Evolutionary conservation across 768 basidiomycete species (phyloP), one percentile per base, ranked within the genome.

Genomic region (Phanerochaete sordida): DNA sequence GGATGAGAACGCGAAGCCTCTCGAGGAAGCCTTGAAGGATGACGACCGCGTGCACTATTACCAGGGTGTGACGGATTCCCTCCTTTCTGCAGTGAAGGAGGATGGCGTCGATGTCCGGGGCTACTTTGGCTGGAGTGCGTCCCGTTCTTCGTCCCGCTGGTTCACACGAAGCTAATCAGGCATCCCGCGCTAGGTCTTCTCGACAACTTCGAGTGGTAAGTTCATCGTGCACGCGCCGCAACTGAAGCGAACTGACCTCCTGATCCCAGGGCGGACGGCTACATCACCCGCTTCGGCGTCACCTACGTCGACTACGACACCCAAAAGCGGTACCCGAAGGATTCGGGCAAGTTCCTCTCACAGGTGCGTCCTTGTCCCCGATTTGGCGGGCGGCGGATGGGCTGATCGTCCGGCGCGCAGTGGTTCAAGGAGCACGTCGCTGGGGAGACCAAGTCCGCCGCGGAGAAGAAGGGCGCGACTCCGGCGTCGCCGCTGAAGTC

Each of bases 301-400:
- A 88, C 85, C 24, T 87, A 88, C 65, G 85, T 90, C 54, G 84
- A 89, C 73, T 88, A 85, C 70, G 73, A 80, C 57, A 88, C 86
- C 3, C 87, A 85, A 72, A 77, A 84, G 72, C 77, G 87, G 21
- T 81, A 79, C 66, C 85, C 86, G 16, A 88, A 89, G 66, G 81
- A 80, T 16, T 86, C 83, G 15, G 83, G 80, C 30, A 77, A 77
- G 60, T 84, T 85, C 73, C 67, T 87, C 15, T 66, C 80, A 47
- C 76, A 86, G 76, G 85, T 83, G 49, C 11, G 49, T 31, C 30
- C 2, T 84, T 83, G 49, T 31, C 30, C 7, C 28, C 6, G 33
- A 6, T 35, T 49, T n/a, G 21, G 21, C 47, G 21, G n/a, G 7
- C 24, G 8, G 21, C 19, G 21, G 47, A 31, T n/a, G 19, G 30